A percentile compares a stretch with the other conserved stretches of the same genome.
Evolutionary conservation across 2,329 filamentous ascomycete genomes (phyloP).

Genomic region (Verticillium zaregamsianum): DNA sequence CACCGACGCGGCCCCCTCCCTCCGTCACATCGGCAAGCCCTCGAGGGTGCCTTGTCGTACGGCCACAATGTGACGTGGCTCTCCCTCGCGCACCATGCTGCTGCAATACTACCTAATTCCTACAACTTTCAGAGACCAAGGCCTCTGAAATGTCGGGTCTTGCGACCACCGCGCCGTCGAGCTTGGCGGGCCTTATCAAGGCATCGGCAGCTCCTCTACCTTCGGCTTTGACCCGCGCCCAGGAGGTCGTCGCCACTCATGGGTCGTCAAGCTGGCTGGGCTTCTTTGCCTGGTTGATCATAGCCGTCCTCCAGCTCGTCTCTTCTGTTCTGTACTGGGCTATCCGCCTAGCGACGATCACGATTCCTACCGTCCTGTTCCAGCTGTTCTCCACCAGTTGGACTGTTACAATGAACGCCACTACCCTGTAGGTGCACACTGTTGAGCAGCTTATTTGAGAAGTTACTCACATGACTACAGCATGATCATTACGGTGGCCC

Average conservation of each 20-base stretch:
- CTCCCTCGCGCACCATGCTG: constrained; percentile 11
- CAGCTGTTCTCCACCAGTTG: constrained; percentile 85
- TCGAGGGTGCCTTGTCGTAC: neutral
- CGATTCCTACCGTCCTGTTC: constrained; percentile 84
- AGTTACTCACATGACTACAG: constrained; percentile 29
- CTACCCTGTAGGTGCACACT: constrained; percentile 66
- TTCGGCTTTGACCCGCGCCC: constrained; percentile 33
- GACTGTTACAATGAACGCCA: constrained; percentile 98
- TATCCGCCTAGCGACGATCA: constrained; percentile 82
- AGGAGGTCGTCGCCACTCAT: constrained; percentile 26
- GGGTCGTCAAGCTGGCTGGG: constrained; percentile 53
- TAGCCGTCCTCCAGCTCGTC: constrained; percentile 50
- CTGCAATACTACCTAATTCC: constrained; percentile 1
- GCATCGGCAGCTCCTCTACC: constrained; percentile 25
- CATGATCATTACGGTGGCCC: constrained; percentile 69
- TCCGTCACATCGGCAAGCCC: neutral
- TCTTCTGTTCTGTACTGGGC: constrained; percentile 69
- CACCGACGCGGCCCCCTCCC: neutral
- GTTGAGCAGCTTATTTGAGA: neutral
- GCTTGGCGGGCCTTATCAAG: constrained; percentile 25
- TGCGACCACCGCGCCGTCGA: constrained; percentile 27
- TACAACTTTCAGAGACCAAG: constrained; percentile 26
- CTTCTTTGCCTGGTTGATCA: constrained; percentile 49
- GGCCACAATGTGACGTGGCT: constrained; percentile 13
- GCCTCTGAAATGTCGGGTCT: constrained; percentile 35